Conservation (phyloP, 2,329 filamentous ascomycete genomes). For the Scedosporium apiospermum region DNA sequence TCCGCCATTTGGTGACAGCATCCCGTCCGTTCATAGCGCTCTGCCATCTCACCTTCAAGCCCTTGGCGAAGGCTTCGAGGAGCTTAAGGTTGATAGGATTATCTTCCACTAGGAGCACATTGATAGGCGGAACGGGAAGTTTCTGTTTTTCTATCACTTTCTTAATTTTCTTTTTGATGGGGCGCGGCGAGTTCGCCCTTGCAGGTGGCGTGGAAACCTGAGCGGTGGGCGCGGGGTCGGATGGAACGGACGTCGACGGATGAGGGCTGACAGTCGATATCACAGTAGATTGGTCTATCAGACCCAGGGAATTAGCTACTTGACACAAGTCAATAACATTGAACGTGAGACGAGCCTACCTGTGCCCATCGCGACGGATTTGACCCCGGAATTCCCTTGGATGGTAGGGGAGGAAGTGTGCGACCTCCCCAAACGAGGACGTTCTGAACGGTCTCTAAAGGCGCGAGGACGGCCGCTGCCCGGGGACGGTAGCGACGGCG, state of each 20-base stretch:
- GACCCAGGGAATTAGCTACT: neutral
- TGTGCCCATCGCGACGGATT: neutral
- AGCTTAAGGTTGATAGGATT: slow-evolving; percentile 96
- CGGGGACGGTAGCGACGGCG: slow-evolving; percentile 74
- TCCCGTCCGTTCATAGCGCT: slow-evolving; percentile 94
- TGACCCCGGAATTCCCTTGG: neutral
- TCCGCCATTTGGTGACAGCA: slow-evolving; percentile 86
- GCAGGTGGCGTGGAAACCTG: slow-evolving; percentile 22
- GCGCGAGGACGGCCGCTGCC: slow-evolving; percentile 41
- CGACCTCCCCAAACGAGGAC: neutral
- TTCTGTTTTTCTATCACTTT: slow-evolving; percentile 35
- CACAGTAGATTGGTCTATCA: neutral
- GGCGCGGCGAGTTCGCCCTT: slow-evolving; percentile 8
- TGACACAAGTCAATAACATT: too few relatives aligned
- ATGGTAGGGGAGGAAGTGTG: neutral
- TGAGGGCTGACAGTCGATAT: neutral
- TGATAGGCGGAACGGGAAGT: slow-evolving; percentile 79
- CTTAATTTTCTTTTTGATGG: slow-evolving; percentile 38
- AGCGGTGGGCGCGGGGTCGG: slow-evolving; percentile 1
- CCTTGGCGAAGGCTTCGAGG: slow-evolving; percentile 90
- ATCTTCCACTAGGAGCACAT: slow-evolving; percentile 94
- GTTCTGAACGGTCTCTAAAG: neutral
- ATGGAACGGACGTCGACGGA: neutral
- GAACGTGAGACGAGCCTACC: neutral
- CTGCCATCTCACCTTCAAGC: slow-evolving; percentile 90